Evolutionary conservation across 192 early-diverging fungal species (phyloP), one percentile per base, ranked within the genome.

Genomic region (Powellomyces hirtus): DNA sequence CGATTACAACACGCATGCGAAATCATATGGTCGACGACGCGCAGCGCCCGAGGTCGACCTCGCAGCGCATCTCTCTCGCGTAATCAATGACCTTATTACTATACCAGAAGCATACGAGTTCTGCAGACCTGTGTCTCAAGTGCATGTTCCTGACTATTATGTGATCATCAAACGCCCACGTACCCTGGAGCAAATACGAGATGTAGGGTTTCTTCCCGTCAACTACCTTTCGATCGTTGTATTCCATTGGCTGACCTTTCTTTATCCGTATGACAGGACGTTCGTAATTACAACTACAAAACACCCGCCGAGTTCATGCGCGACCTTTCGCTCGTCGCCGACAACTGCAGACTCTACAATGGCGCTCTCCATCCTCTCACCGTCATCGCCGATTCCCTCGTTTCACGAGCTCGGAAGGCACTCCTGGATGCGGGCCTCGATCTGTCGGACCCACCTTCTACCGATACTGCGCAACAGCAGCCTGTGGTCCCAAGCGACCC

Each of bases 301-400:
- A 81, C 77, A 0, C 68, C 72, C 10, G 72, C 73, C 33, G 70
- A 60, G 24, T 85, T 88, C 53, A 44, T 85, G 59, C 75, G 71
- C 20, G 86, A 88, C 62, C 64, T 88, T 38, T 38, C 70, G 27
- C 75, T 84, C 14, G 70, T 88, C 59, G 79, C 76, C 16, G 71
- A 79, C 37, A 88, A 88, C 64, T 82, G 77, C 24, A 61, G 67
- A 30, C 24, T 73, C 4, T 88, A 83, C 62, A 86, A 86, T 55
- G 86, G 86, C 0, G 59, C 76, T 2, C 34, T 66, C 14, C 77
- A 82, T 37, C 74, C 75, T 1, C 74, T 82, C 38, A 83, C 84
- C 16, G 20, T 42, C 16, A 80, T 78, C 4, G 86, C 80, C 0
- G 64, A 73, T 18, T 46, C 50, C 3, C 38, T 86, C 26, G 59